These are phyloP conservation scores for Apophysomyces ossiformis DNA, from an alignment of 371 early-diverging fungal genomes.

Conservation along the genomic window DNA sequence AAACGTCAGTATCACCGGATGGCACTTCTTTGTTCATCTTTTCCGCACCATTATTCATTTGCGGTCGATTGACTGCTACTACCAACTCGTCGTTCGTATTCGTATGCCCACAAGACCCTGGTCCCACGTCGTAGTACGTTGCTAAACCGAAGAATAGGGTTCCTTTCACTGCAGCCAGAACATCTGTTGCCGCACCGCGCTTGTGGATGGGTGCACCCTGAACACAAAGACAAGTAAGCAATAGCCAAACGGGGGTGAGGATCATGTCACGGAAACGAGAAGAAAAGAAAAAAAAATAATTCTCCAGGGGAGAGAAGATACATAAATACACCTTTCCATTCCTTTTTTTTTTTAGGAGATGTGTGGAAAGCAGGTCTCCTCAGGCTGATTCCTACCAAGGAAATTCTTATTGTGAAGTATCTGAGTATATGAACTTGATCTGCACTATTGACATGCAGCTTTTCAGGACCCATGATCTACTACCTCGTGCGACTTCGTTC, in stretches of 20 bases:
- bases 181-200: neutral
- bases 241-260: constrained; percentile 3
- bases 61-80: constrained; percentile 25
- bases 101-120: constrained; percentile 23
- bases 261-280: constrained; percentile 3
- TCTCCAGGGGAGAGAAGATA: constrained; percentile 1
- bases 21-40: neutral
- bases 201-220: constrained; percentile 2
- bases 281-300: constrained; percentile 7
- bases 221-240: neutral
- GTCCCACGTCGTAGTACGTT: constrained; percentile 28
- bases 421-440: neutral
- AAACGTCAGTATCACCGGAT: neutral
- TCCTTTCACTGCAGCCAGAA: constrained; percentile 2
- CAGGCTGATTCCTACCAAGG: neutral
- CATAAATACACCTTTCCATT: constrained; percentile 7
- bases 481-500: neutral
- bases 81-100: constrained; percentile 20
- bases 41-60: constrained; percentile 28
- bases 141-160: constrained; percentile 23
- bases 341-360: constrained; percentile 1
- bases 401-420: neutral
- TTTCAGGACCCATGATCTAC: constrained; percentile 6
- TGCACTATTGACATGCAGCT: constrained; percentile 11
- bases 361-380: neutral